Base-by-base conservation (phyloP, 768 basidiomycete genomes). In the Termitomyces sp. region DNA sequence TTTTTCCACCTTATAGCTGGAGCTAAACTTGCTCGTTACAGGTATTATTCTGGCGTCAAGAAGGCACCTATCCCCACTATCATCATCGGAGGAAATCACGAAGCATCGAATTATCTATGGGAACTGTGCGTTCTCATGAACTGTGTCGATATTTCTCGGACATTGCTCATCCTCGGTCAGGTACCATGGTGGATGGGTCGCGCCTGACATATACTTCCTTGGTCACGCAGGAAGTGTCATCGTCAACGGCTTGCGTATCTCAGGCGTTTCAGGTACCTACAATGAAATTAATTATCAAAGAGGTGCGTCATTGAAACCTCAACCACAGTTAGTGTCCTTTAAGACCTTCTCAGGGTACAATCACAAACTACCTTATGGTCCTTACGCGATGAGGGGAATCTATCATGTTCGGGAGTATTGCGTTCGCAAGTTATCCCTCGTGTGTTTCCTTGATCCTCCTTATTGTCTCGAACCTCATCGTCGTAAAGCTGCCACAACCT, bases 161-260 rank as follows among this genome's bases (percentile, higher is more conserved):
- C 7, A 13, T 33, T 18, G 24, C 53, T 47, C 9, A 54, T 20
- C 18, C 18, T 51, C 42, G 34, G 48, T 28, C 55, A 95, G 93
- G 57, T 98, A 94, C 70, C 92, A 98, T 65, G 95, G 96, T n/a
- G 96, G 94, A 9, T 98, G 96, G 95, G 72, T 98, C 12, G 97
- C 96, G 0, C 91, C 90, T 0, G 94, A 96, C 67, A 94, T 99
- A 54, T 99, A 97, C 72, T 98, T 91, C 70, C 82, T 99, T 3
- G 97, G 97, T 0, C 83, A 88, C 65, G 93, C 94, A 2, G 95
- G 95, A 0, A 91, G 90, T 53, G 79, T 99, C 0, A 83, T 87
- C 29, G 85, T 97, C 26, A 89, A 96, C 64, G 95, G 94, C 0
- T 60, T 98, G n/a, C 81, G 92, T 12, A 90, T 99, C 46, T 86